Evolutionary conservation across 2,329 filamentous ascomycete genomes (phyloP).

Genomic region (Claviceps pazoutovae): DNA sequence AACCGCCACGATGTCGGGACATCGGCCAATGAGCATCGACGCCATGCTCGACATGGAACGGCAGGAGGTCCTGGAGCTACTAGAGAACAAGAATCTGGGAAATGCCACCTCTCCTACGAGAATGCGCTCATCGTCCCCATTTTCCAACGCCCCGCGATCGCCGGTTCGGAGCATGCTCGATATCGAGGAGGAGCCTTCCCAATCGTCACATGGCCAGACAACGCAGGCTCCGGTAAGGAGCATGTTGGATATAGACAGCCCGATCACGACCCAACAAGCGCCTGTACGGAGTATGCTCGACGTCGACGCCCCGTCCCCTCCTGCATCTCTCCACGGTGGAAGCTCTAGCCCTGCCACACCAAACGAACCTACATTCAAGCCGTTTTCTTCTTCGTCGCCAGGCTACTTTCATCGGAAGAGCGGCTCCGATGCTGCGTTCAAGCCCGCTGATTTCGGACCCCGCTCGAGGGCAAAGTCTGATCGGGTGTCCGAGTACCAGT

Average conservation of each 20-base stretch:
- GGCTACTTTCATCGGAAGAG: conserved; percentile 30
- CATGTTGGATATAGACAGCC: conserved; percentile 47
- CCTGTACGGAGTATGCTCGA: conserved; percentile 40
- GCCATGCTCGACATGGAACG: conserved; percentile 66
- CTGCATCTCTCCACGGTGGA: conserved; percentile 12
- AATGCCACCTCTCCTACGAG: conserved; percentile 20
- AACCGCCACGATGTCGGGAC: conserved; percentile 18
- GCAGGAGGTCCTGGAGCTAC: conserved; percentile 54
- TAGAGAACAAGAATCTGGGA: conserved; percentile 36
- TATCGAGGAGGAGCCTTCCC: conserved; percentile 28
- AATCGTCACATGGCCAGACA: conserved; percentile 13
- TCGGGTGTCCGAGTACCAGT: conserved; percentile 44
- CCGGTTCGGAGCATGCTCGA: conserved; percentile 57
- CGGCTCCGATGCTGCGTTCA: conserved; percentile 39
- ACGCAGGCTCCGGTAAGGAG: conserved; percentile 46
- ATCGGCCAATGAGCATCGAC: conserved; percentile 57
- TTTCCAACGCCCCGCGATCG: conserved; percentile 43
- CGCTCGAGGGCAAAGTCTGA: conserved; percentile 20
- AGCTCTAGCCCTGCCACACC: conserved; percentile 22
- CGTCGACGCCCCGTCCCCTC: conserved; percentile 25
- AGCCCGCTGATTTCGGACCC: conserved; percentile 31
- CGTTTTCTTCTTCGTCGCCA: conserved; percentile 9
- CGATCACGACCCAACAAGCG: conserved; percentile 22
- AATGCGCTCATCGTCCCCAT: conserved; percentile 38
- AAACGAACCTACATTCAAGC: conserved; percentile 11